Base-by-base conservation (phyloP, 371 early-diverging fungal species). In the Syncephalastrum sp. region DNA sequence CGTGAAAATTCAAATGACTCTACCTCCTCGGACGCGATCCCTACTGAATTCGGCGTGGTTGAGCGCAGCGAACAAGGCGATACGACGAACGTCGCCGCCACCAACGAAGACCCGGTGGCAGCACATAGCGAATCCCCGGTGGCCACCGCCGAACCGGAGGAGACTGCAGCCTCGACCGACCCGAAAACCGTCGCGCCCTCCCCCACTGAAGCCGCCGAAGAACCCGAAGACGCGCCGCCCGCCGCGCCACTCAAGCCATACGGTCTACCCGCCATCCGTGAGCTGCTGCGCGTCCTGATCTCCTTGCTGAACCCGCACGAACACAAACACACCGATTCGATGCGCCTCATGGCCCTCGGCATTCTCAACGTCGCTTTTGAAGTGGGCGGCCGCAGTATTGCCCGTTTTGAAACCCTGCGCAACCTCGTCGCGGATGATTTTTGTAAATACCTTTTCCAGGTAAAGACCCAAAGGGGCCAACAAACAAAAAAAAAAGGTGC, bases 231-330 rank as follows among this genome's bases (percentile, higher is more conserved):
- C 10, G 38, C 38, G 38, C 38, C 38, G 38, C 38, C 38, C 12
- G 38, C 38, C 38, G 41, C 56, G 21, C 51, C 69, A 17, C 74
- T 79, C 54, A 71, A 74, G 21, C 74, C 84, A 5, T 89, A 87
- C 60, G 95, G 95, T 4, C 69, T 94, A 43, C 93, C 95, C 1
- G 88, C 96, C 2, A 90, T 92, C 27, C 82, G 88, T 10, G 98
- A 97, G 65, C 78, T 95, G 7, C 72, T 95, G 7, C 87, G 97
- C 4, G 96, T 96, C 0, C 76, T 98, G 8, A 90, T 93, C 21
- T 91, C 93, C 3, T 74, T 98, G 15, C 75, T 94, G 33, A 94
- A 98, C 64, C 96, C 97, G 8, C 86, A 88, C 33, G 93, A 95
- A 62, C 82, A 89, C 57, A 89, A 90, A 49, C 94, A 96, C 66